Evolutionary conservation across 2,329 filamentous ascomycete species (phyloP), one percentile per base, ranked within the genome.

Genomic region (Penicillium sp.): DNA sequence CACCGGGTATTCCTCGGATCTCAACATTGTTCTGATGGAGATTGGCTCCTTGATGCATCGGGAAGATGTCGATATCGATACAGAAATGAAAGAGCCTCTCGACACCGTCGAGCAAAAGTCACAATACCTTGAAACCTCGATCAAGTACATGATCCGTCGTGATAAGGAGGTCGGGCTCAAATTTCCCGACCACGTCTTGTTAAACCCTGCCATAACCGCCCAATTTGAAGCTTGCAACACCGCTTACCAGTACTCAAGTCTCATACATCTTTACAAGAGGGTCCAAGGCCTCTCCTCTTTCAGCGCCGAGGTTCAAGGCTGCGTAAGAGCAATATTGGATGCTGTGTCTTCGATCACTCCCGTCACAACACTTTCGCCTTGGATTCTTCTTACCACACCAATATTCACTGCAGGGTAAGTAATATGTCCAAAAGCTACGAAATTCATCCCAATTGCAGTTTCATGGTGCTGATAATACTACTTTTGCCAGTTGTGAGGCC

Each of bases 331-430:
- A 27, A 59, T 63, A 15, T 52, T 64, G 26, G 57, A 62, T 37
- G 48, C 53, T 23, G 54, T 52, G 4, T 50, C 43, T 17, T 30
- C 36, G 7, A 61, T 64, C 6, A 37, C 48, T 4, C 62, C 62
- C 6, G 42, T 59, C 9, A 52, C 53, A 20, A 58, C 55, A 18
- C 51, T 63, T n/a, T 64, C 62, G 15, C 62, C 62, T 20, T 58
- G 57, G 49, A 58, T 62, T 13, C 52, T 64, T 17, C 32, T 63
- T 13, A 61, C 61, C 12, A 64, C 61, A 12, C 61, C 61, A 4
- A 50, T 64, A 10, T 64, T 60, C 30, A 61, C 61, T 4, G 61
- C 60, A 3, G 61, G 61, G 30, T 64, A 30, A 42, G 54, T 52
- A 2, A 20, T 8, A 6, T 23, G 5, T 1, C 13, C 10, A 12